Conservation (phyloP, 176 grass and related monocot genomes). For the Oryza meridionalis region DNA sequence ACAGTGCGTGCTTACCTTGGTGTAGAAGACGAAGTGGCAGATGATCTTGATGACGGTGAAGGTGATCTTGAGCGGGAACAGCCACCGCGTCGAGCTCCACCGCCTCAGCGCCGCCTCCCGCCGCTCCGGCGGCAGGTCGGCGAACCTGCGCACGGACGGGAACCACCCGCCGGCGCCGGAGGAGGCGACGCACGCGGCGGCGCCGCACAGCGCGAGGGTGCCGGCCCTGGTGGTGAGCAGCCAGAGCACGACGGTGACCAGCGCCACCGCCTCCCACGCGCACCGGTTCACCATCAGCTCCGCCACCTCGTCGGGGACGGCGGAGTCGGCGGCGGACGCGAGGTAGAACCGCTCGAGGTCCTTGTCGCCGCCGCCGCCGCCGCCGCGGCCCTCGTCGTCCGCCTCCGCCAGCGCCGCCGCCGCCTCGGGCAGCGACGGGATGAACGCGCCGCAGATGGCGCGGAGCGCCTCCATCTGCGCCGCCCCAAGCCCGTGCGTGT, state of each 20-base stretch:
- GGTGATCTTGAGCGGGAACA: constrained; percentile 59
- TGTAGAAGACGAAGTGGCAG: constrained; percentile 70
- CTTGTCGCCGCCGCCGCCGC: constrained; percentile 46
- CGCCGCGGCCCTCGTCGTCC: constrained; percentile 47
- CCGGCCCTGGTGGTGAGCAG: constrained; percentile 66
- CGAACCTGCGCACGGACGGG: constrained; percentile 67
- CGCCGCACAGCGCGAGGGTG: constrained; percentile 71
- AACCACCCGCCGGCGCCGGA: background rate
- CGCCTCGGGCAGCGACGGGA: constrained; percentile 57
- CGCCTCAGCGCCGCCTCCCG: constrained; percentile 61
- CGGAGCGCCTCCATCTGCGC: constrained; percentile 71
- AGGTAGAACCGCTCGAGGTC: constrained; percentile 69
- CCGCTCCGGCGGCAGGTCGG: constrained; percentile 58
- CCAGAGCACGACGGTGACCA: constrained; percentile 72
- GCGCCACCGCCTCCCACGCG: constrained; percentile 44
- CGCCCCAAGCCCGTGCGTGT: constrained; percentile 68
- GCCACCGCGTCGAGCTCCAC: constrained; percentile 57
- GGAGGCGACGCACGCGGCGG: constrained; percentile 34
- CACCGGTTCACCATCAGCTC: constrained; percentile 66
- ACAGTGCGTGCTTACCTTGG: constrained; percentile 48
- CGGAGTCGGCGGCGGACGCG: constrained; percentile 63
- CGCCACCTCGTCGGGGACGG: constrained; percentile 86
- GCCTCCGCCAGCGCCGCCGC: background rate
- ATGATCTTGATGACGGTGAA: constrained; percentile 71
- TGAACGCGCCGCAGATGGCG: constrained; percentile 77